Conservation (phyloP, 495 filamentous ascomycete genomes). For the Cercophora samala region DNA sequence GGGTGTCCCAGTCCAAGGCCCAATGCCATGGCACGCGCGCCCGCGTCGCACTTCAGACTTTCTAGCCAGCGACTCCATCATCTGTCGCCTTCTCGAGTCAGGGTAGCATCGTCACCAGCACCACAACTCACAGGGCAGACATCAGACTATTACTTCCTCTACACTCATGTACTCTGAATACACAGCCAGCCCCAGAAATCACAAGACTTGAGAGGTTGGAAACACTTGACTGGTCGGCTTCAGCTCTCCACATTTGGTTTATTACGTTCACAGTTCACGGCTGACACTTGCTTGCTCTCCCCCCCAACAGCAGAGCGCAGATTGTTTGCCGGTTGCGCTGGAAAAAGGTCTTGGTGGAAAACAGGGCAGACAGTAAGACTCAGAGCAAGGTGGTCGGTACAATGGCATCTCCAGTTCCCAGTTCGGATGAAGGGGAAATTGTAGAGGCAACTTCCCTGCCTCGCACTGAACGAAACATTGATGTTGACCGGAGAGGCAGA, state of each 20-base stretch:
- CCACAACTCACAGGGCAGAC: neutral
- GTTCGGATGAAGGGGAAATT: conserved; percentile 84
- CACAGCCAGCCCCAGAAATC: neutral
- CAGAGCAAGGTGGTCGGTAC: conserved; percentile 25
- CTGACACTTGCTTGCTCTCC: conserved; percentile 18
- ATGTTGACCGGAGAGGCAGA: conserved; percentile 66
- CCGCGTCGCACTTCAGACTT: neutral
- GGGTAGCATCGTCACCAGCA: neutral
- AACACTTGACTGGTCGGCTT: conserved; percentile 25
- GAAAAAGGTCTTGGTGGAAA: neutral
- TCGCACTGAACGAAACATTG: conserved; percentile 50
- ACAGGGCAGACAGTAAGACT: neutral
- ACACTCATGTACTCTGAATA: neutral
- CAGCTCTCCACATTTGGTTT: conserved; percentile 21
- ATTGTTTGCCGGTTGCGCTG: neutral
- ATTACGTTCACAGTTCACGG: conserved; percentile 2
- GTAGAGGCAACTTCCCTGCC: conserved; percentile 63
- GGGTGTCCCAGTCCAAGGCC: neutral
- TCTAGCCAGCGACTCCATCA: neutral
- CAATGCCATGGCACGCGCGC: neutral
- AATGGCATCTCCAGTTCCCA: conserved; percentile 50
- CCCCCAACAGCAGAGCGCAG: conserved; percentile 7
- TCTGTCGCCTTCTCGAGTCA: neutral
- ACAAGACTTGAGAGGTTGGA: neutral
- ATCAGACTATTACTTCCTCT: neutral